Evolutionary conservation across 1,284 basidiomycete species (phyloP).

Genomic region (Golubevia sp.): DNA sequence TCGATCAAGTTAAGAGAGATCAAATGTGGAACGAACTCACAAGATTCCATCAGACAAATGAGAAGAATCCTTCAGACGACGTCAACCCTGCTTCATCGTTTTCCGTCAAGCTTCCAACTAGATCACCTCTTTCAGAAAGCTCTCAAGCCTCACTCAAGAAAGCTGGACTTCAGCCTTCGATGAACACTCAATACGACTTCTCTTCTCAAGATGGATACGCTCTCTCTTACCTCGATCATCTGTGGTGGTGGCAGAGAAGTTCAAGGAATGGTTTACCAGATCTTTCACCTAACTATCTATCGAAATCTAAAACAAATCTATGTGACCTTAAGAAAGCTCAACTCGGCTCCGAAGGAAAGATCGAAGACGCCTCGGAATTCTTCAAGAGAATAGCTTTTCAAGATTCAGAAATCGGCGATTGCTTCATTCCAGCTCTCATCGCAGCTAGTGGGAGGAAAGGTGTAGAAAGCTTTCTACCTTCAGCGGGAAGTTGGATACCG

Average conservation of each 20-base stretch:
- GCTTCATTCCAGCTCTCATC: constrained; percentile 25
- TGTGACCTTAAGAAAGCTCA: constrained; percentile 9
- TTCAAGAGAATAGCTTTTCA: constrained; percentile 31
- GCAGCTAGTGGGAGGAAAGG: constrained; percentile 16
- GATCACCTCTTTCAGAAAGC: background rate
- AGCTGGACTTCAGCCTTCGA: constrained; percentile 17
- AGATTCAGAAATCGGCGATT: constrained; percentile 19
- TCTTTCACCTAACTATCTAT: constrained; percentile 16
- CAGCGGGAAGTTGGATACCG: background rate
- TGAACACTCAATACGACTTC: constrained; percentile 33
- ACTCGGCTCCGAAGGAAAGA: constrained; percentile 2
- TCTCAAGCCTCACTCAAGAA: constrained; percentile 3
- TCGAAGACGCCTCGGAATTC: constrained; percentile 15
- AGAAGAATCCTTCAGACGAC: too few relatives aligned
- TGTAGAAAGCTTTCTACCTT: constrained; percentile 22
- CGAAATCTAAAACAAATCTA: constrained; percentile 6
- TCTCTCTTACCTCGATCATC: constrained; percentile 27
- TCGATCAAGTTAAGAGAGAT: constrained; percentile 36
- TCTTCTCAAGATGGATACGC: constrained; percentile 27
- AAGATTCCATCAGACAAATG: constrained; percentile 33
- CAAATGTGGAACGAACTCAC: constrained; percentile 63
- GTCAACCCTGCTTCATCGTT: background rate
- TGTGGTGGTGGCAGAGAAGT: constrained; percentile 25
- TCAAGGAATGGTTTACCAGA: constrained; percentile 24
- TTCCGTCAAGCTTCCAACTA: background rate